Base-by-base conservation (phyloP, 352 stramenopile genomes). In the Phytopythium helicoides region DNA sequence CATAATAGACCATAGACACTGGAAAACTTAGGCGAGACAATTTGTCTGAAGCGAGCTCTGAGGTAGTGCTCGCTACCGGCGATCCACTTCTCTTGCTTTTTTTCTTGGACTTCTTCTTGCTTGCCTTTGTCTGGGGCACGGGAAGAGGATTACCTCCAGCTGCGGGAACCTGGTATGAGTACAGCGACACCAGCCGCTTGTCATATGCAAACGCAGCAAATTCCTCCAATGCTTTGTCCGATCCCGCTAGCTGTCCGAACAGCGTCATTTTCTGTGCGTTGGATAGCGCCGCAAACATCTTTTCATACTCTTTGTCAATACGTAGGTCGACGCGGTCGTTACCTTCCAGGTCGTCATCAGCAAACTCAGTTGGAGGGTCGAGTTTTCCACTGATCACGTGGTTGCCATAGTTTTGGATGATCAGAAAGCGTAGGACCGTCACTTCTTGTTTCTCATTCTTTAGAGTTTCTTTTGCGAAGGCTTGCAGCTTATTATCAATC, bases 341-440 rank as follows among this genome's bases (percentile, higher is more conserved):
- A 1, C 52, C 59, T 7, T 73, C 54, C 35, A 83, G 54, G 18
- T 86, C 71, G 53, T 82, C 76, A 33, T 83, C 77, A 0, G 58
- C 70, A 52, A 75, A 79, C 19, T 65, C 56, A 3, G 45, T 49
- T 11, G 66, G 52, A 0, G 72, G 54, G 3, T 53, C 48, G 1
- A 79, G 51, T 6, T 56, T 54, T 18, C 73, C 73, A 25, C 61
- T 67, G 21, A 93, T 87, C 8, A 93, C 44, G 41, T 87, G 73
- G 16, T 93, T 78, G 12, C 70, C 64, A 26, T 85, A 93, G 57
- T 91, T 93, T 44, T 91, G 81, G n/a, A 90, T 55, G 2, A 89
- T 54, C 14, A 94, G 60, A 28, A 92, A 89, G 2, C 81, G 81
- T 3, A 92, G 54, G 25, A 87, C 60, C 10, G 78, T 62, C 18